These are phyloP conservation scores for Lanmaoa pseudosensibilis DNA, from an alignment of 768 basidiomycete species.

Conservation along the genomic window DNA sequence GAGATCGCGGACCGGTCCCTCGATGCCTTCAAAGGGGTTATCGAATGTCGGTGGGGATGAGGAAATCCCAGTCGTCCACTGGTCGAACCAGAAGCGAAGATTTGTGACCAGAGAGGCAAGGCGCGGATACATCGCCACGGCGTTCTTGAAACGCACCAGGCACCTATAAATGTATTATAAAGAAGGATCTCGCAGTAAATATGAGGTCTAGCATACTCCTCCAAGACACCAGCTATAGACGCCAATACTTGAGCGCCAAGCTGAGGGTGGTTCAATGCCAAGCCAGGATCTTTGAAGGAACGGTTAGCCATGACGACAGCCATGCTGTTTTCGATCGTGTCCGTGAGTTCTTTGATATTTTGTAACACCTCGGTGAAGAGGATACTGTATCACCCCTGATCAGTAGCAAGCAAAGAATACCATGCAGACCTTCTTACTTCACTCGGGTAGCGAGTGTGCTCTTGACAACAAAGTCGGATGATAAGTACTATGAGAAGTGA, in stretches of 20 bases:
- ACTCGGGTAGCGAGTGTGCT: conserved; percentile 50
- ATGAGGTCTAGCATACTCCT: conserved; percentile 43
- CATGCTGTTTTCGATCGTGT: conserved; percentile 44
- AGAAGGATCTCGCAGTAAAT: conserved; percentile 19
- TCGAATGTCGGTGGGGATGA: conserved; percentile 43
- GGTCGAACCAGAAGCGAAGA: conserved; percentile 45
- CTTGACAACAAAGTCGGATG: conserved; percentile 59
- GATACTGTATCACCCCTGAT: conserved; percentile 31
- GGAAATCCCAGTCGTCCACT: conserved; percentile 47
- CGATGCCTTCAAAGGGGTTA: conserved; percentile 39
- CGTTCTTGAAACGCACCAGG: conserved; percentile 59
- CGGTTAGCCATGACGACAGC: conserved; percentile 26
- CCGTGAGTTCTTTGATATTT: conserved; percentile 44
- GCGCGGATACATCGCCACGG: conserved; percentile 45
- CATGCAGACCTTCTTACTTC: conserved; percentile 41
- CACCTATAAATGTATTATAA: conserved; percentile 38
- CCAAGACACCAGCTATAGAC: conserved; percentile 47
- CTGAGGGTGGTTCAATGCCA: conserved; percentile 11
- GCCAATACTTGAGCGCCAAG: conserved; percentile 45
- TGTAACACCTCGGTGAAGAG: conserved; percentile 47
- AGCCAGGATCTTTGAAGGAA: conserved; percentile 35
- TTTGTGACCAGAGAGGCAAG: conserved; percentile 42
- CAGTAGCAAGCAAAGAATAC: conserved; percentile 1
- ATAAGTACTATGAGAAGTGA: conserved; percentile 45
- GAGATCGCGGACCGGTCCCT: conserved; percentile 36